phyloP scores from a whole-genome alignment of 2,329 filamentous ascomycete genomes.

The Graphiopsis chlorocephala region DNA sequence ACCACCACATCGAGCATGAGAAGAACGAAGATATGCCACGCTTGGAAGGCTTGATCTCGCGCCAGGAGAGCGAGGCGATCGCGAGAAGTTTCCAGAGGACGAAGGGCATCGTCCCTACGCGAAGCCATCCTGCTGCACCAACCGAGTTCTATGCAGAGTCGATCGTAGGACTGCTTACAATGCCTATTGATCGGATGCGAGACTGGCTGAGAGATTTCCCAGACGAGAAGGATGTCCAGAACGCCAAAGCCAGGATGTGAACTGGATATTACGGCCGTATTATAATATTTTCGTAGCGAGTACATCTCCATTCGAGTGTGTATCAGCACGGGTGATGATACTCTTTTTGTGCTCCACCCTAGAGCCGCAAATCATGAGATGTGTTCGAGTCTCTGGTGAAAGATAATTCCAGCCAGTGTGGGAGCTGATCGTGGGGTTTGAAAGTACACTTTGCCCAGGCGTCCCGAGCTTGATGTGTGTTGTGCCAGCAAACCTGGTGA shows the following conservation, averaged over 20 bases:
- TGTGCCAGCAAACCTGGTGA: background rate
- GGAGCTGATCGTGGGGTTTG: background rate
- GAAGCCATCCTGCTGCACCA: constrained; percentile 20
- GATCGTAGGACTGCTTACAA: constrained; percentile 23
- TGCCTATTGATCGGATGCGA: constrained; percentile 25
- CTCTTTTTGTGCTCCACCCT: background rate
- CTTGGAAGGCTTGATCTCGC: constrained; percentile 21
- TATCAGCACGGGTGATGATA: background rate
- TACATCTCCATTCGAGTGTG: background rate
- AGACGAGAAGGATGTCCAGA: constrained; percentile 1
- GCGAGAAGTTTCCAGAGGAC: constrained; percentile 22
- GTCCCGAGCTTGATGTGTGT: background rate
- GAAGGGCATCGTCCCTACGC: constrained; percentile 23
- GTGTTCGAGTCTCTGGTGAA: background rate
- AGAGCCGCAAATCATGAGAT: background rate
- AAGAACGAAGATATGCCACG: constrained; percentile 25
- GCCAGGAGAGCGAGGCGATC: constrained; percentile 20
- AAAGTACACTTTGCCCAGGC: background rate
- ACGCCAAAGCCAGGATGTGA: constrained; percentile 8
- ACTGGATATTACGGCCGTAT: background rate
- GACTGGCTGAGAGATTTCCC: constrained; percentile 25
- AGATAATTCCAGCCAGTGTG: background rate
- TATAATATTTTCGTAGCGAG: background rate
- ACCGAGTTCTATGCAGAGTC: constrained; percentile 19
- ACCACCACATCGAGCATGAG: constrained; percentile 26